These are phyloP conservation scores for Leccinum pallidistipes DNA, from an alignment of 1,284 basidiomycete species.

Conservation along the genomic window DNA sequence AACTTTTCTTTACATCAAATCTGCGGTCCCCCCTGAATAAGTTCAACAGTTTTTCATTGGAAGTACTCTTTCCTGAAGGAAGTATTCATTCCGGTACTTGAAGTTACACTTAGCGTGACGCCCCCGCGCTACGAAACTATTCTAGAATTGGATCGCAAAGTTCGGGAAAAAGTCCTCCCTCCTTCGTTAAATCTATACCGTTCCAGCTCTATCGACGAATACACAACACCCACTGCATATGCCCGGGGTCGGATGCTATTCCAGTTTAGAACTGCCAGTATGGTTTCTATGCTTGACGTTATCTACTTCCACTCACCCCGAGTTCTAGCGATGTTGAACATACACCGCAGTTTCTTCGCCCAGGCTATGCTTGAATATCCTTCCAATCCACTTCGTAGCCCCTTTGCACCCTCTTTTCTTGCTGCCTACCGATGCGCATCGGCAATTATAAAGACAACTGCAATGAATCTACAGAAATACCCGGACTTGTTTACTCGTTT, in stretches of 20 bases:
- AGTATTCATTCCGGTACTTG: constrained; percentile 48
- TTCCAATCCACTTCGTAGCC: constrained; percentile 57
- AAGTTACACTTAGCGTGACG: constrained; percentile 50
- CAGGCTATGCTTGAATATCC: constrained; percentile 63
- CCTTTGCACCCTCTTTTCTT: constrained; percentile 63
- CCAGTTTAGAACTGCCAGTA: constrained; percentile 50
- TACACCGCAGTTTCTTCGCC: constrained; percentile 63
- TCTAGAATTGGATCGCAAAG: constrained; percentile 56
- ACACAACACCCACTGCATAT: constrained; percentile 50
- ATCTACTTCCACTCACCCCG: constrained; percentile 10
- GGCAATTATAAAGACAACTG: constrained; percentile 51
- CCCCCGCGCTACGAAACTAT: constrained; percentile 54
- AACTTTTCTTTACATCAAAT: constrained; percentile 15
- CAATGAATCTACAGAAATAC: constrained; percentile 52
- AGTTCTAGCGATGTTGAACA: constrained; percentile 48
- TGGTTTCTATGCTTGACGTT: constrained; percentile 19
- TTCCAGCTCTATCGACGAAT: constrained; percentile 45
- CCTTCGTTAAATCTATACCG: constrained; percentile 50
- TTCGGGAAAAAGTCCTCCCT: constrained; percentile 54
- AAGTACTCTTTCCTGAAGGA: constrained; percentile 42
- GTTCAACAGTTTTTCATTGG: constrained; percentile 32
- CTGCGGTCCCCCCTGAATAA: constrained; percentile 12
- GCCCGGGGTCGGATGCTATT: constrained; percentile 49
- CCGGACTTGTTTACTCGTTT: constrained; percentile 53
- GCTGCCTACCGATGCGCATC: constrained; percentile 63